Evolutionary conservation across 805 yeast species (phyloP).

Genomic region (Wickerhamiella slavikovae): DNA sequence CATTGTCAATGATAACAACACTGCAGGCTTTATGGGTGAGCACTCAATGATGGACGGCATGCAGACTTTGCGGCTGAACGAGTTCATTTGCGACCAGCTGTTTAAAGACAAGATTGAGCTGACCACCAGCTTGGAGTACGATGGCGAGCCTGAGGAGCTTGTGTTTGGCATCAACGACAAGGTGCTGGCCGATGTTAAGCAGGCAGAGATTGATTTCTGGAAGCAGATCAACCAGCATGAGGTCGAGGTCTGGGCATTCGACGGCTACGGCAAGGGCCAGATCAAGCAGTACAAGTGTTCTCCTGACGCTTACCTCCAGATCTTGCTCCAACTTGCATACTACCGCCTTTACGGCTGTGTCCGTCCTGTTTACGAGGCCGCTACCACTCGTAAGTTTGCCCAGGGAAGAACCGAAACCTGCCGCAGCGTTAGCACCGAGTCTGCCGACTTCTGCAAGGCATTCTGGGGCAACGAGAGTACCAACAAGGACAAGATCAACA

Average conservation of each 20-base stretch:
- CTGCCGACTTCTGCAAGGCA: constrained; percentile 46
- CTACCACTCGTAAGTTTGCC: constrained; percentile 75
- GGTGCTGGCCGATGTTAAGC: constrained; percentile 28
- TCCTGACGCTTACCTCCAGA: constrained; percentile 87
- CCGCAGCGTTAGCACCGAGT: constrained; percentile 58
- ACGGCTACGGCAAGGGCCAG: constrained; percentile 67
- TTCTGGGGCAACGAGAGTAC: constrained; percentile 41
- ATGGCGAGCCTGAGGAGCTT: constrained; percentile 19
- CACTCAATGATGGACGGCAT: constrained; percentile 98
- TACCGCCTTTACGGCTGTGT: constrained; percentile 60
- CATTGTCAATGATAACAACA: constrained; percentile 60
- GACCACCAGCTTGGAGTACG: constrained; percentile 10
- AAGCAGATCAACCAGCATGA: constrained; percentile 44
- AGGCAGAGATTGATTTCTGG: constrained; percentile 37
- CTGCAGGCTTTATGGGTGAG: constrained; percentile 87
- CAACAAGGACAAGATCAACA: constrained; percentile 34
- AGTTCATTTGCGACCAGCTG: constrained; percentile 42
- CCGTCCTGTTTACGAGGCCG: constrained; percentile 89
- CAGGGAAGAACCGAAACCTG: constrained; percentile 92
- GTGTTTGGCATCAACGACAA: constrained; percentile 35
- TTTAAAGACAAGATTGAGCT: constrained; percentile 25
- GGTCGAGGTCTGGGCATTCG: constrained; percentile 58
- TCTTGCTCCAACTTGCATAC: constrained; percentile 81
- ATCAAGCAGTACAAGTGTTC: constrained; percentile 71
- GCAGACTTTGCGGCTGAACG: constrained; percentile 76